Base-by-base conservation (phyloP, 176 grass and related monocot genomes). In the Olyra latifolia region DNA sequence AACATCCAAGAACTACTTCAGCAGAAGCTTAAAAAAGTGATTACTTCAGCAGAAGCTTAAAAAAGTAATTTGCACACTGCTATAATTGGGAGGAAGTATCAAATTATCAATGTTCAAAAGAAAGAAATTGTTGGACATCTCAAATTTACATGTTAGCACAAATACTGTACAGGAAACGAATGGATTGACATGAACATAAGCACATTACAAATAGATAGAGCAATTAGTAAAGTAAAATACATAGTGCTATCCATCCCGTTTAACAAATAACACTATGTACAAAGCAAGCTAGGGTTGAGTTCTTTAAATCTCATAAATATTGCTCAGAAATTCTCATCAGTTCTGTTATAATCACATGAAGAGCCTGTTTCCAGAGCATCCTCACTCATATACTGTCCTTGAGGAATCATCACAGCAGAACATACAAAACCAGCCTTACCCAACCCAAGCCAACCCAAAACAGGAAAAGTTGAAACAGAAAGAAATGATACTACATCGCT, bases 321-420 rank as follows among this genome's bases (percentile, higher is more conserved):
- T 39, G n/a, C 32, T 53, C 49, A 69, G 14, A 81, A 87, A 57
- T 22, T 28, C 19, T 47, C 7, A 7, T 68, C 84, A 75, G 28
- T 48, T 69, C 49, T 7, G 61, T 64, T 75, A n/a, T 55, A 83
- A 66, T 68, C 48, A 67, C 17, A 19, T 5, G 46, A 67, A 43
- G 27, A 50, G 30, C 24, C 29, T 41, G 10, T 41, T 49, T 23
- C 17, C 8, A 30, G 19, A 45, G 58, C 57, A 72, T 5, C 45
- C 35, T 57, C 47, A 79, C 58, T 65, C 9, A 76, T 45, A 66
- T 67, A 75, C 32, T 3, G 1, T 83, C 71, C 47, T 55, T 43
- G 16, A 74, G 12, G 49, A 65, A 54, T 54, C 45, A 42, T 40
- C 69, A 64, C 44, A 64, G 44, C 20, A 47, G 10, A 58, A 44